Evolutionary conservation across 179 eudicot species (phyloP), one percentile per base, ranked within the genome.

Genomic region (Corrigiola litoralis): DNA sequence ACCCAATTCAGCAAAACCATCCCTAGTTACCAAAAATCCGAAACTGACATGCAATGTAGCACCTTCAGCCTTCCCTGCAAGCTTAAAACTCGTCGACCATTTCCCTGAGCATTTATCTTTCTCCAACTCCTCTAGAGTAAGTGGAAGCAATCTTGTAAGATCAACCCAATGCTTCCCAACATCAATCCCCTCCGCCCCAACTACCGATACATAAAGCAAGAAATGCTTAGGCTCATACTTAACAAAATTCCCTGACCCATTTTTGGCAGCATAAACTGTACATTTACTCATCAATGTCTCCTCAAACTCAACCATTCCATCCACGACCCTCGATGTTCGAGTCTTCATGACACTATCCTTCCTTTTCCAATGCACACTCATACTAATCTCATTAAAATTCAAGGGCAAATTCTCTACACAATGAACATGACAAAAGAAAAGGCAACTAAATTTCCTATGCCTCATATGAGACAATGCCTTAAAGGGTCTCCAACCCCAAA

Each of bases 91-190:
- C 6, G 99, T 94, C 10, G 95, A 77, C 99, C 99, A 94, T 73
- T 80, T 86, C 25, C 95, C 95, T 0, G 90, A 83, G 85, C 92
- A 84, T 57, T 81, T 90, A 72, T 90, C 94, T 56, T 86, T 87
- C 78, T 90, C 96, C 48, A 94, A 76, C 73, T 90, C 99, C 75
- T 94, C 99, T 79, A 88, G 54, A 0, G 87, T 87, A 64, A 94
- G 81, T 60, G 99, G 99, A 70, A 94, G 97, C 78, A 94, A 75
- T 70, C 96, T 84, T 14, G 99, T 85, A 20, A 94, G 80, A 73
- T 94, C 97, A 72, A 94, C 72, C 75, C 96, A 83, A 74, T 90
- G 99, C 80, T 80, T 88, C 64, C 99, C 97, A 72, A 94, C 63
- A 67, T 88, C 88, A 53, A 86, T 65, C 54, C 81, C 85, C 67